Base-by-base conservation (phyloP, 805 yeast genomes). In the Candida succiphila region DNA sequence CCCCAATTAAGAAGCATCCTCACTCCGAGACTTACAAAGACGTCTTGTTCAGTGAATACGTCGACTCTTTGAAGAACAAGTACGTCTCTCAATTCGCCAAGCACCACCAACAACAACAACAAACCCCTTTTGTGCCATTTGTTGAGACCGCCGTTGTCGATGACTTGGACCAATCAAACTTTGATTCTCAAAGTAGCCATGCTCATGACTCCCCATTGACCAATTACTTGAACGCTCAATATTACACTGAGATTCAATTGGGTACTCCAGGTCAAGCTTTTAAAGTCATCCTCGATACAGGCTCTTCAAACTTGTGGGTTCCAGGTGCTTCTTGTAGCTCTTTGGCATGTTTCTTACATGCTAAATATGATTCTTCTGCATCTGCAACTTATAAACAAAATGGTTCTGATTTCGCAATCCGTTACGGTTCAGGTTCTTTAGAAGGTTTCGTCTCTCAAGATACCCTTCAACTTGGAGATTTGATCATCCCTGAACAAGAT, bases 271-370 rank as follows among this genome's bases (percentile, higher is more conserved):
- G 83, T 32, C 98, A 92, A 66, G 57, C 72, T 14, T 92, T 92
- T 63, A 89, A 89, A 69, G 97, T 92, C 32, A 76, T 92, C 42
- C 69, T 92, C 51, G 98, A 92, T 61, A 89, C 98, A 18, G 98
- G 98, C 27, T 84, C 95, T 29, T 83, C 96, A 29, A 92, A 92
- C 62, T 69, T 92, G 64, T 92, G 98, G 98, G 86, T 92, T 42
- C 98, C 98, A 35, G 74, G 94, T 39, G 45, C 68, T 29, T 87
- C 84, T 44, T 92, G 98, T 65, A 67, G 86, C 32, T 86, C 96
- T 4, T 75, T 92, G 61, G 97, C 98, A 33, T 92, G 98, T 65
- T 89, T 73, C 71, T 69, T 92, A 57, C 98, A 92, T 65, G 51
- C 81, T 50, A 92, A 88, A 69, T 92, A 86, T 56, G 92, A 84